These are phyloP conservation scores for Dactylellina haptotyla DNA, from an alignment of 2,329 filamentous ascomycete genomes.

Conservation along the genomic window DNA sequence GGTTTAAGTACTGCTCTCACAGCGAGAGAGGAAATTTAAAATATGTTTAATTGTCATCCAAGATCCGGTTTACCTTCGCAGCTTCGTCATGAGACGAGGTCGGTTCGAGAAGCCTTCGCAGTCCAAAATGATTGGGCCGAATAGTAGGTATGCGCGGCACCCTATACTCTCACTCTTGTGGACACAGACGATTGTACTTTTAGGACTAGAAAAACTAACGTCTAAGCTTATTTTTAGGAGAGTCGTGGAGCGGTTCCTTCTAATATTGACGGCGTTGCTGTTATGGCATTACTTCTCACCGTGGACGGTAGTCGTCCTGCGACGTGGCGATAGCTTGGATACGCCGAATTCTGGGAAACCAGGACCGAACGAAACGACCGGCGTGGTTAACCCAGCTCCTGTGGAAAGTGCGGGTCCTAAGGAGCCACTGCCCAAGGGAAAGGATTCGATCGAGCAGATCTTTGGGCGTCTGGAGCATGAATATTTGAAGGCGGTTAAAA, in stretches of 20 bases:
- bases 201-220: not conserved
- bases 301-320: slow-evolving; percentile 33
- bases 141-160: not conserved
- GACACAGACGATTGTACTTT: not conserved
- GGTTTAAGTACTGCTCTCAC: too few relatives aligned
- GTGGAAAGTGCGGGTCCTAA: too few relatives aligned
- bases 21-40: too few relatives aligned
- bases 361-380: not conserved
- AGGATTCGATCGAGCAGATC: not conserved
- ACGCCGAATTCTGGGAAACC: not conserved
- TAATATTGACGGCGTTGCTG: not conserved
- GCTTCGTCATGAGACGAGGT: too few relatives aligned
- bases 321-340: not conserved
- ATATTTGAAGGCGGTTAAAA: slow-evolving; percentile 2
- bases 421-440: too few relatives aligned
- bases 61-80: too few relatives aligned
- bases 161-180: too few relatives aligned
- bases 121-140: not conserved
- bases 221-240: not conserved
- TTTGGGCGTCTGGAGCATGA: slow-evolving; percentile 16
- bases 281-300: slow-evolving; percentile 38
- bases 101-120: too few relatives aligned
- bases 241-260: slow-evolving; percentile 4
- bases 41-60: too few relatives aligned
- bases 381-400: not conserved